A percentile compares a stretch with the other conserved stretches of the same genome.
These are phyloP conservation scores for Aspergillus coremiiformis DNA, from an alignment of 495 filamentous ascomycete genomes.

Conservation along the genomic window DNA sequence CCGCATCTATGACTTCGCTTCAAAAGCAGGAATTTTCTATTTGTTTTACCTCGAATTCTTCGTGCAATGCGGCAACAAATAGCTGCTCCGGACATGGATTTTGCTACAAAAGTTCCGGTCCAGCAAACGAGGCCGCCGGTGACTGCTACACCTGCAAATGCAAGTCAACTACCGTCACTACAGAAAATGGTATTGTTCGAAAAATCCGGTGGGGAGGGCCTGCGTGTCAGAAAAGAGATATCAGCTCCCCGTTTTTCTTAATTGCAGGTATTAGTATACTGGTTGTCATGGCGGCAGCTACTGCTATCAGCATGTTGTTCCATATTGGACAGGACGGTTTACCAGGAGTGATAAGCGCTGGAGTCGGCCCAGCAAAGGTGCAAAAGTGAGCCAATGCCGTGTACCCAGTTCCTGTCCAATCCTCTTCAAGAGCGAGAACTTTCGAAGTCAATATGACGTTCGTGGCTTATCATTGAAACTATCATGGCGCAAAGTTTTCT, in stretches of 20 bases:
- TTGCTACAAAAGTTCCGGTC: slow-evolving; percentile 55
- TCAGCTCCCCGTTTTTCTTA: slow-evolving; percentile 82
- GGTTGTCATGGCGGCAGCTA: slow-evolving; percentile 51
- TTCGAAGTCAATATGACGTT: neutral
- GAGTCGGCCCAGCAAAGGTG: slow-evolving; percentile 56
- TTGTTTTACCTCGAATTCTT: slow-evolving; percentile 57
- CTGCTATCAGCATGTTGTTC: slow-evolving; percentile 68
- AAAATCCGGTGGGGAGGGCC: slow-evolving; percentile 69
- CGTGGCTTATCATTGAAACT: neutral
- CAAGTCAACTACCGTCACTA: slow-evolving; percentile 41
- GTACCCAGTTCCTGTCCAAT: neutral
- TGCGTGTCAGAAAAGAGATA: slow-evolving; percentile 86
- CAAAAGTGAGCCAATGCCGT: slow-evolving; percentile 18
- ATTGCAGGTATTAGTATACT: slow-evolving; percentile 62
- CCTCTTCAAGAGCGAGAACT: neutral
- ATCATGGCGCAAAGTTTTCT: neutral
- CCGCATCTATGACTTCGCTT: neutral
- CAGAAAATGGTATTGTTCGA: slow-evolving; percentile 39
- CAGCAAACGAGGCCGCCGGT: slow-evolving; percentile 22
- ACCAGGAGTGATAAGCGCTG: slow-evolving; percentile 81
- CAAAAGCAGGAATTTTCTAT: slow-evolving; percentile 14
- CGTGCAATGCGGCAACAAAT: slow-evolving; percentile 55
- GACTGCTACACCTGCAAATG: slow-evolving; percentile 77
- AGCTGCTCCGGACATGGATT: slow-evolving; percentile 70
- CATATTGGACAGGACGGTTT: slow-evolving; percentile 70